Percentiles rank a stretch among this genome's conserved stretches.
Conservation (phyloP, 345 rosid species). For the Camelina sativa region DNA sequence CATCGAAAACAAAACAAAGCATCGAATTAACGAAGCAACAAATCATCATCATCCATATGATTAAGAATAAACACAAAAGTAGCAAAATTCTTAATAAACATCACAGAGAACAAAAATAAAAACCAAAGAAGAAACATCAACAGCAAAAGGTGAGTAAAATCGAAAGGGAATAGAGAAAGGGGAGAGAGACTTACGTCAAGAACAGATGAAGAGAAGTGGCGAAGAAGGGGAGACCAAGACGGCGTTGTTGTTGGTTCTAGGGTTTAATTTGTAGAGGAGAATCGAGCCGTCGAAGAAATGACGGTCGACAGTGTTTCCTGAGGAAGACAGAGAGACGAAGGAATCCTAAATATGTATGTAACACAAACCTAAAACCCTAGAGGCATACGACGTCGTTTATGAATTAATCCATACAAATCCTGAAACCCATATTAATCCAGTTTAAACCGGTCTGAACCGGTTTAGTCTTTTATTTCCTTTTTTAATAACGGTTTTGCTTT, state of each 20-base stretch:
- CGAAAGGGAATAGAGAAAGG: not conserved
- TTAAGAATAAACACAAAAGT: not conserved
- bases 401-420: not conserved
- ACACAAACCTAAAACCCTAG: conserved; percentile 36
- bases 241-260: not conserved
- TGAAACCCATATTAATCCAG: not conserved
- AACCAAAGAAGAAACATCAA: not conserved
- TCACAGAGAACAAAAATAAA: not conserved
- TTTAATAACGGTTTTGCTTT: not conserved
- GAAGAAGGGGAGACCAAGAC: not conserved
- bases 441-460: not conserved
- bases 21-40: not conserved
- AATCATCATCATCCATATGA: not conserved
- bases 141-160: not conserved
- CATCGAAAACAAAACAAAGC: not conserved
- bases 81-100: not conserved
- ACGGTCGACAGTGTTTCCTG: conserved; percentile 23
- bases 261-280: not conserved
- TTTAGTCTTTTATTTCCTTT: not conserved
- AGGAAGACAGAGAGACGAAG: not conserved
- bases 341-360: conserved; percentile 15
- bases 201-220: not conserved
- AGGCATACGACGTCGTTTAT: not conserved
- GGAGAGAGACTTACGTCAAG: conserved; percentile 31
- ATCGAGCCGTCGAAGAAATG: conserved; percentile 38